Percentiles rank a stretch among this genome's conserved stretches.
phyloP scores from a whole-genome alignment of 352 stramenopile genomes.

The Phytopythium delawarense region DNA sequence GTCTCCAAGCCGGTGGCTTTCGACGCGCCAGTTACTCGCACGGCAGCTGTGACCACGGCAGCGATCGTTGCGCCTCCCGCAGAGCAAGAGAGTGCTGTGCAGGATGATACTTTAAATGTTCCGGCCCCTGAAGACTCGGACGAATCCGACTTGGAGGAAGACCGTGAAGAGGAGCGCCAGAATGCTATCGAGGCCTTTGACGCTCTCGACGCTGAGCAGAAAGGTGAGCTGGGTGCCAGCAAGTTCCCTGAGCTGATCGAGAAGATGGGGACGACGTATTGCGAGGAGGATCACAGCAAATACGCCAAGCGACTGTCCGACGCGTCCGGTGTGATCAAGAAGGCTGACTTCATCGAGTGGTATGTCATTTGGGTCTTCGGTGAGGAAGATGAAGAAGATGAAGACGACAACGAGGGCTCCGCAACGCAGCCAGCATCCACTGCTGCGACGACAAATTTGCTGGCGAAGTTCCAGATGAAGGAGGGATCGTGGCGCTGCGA shows the following conservation, averaged over 20 bases:
- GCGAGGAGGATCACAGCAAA: conserved; percentile 37
- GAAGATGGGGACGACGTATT: conserved; percentile 34
- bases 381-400: conserved; percentile 7
- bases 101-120: background rate
- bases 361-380: conserved; percentile 52
- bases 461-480: conserved; percentile 16
- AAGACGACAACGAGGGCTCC: background rate
- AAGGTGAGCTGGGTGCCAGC: conserved; percentile 19
- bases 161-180: conserved; percentile 46
- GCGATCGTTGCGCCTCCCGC: background rate
- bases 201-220: conserved; percentile 16
- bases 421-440: background rate
- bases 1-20: conserved; percentile 25
- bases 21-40: conserved; percentile 12
- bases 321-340: conserved; percentile 18
- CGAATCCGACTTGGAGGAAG: conserved; percentile 43
- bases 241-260: conserved; percentile 46
- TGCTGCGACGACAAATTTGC: conserved; percentile 5
- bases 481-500: conserved; percentile 33
- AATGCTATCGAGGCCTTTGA: conserved; percentile 30
- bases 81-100: background rate
- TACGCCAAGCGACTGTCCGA: conserved; percentile 7
- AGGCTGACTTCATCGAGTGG: conserved; percentile 39
- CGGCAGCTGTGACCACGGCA: background rate
- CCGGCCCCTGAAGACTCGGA: conserved; percentile 14